Conservation (phyloP, 768 basidiomycete species). For the Cytidiella melzeri region DNA sequence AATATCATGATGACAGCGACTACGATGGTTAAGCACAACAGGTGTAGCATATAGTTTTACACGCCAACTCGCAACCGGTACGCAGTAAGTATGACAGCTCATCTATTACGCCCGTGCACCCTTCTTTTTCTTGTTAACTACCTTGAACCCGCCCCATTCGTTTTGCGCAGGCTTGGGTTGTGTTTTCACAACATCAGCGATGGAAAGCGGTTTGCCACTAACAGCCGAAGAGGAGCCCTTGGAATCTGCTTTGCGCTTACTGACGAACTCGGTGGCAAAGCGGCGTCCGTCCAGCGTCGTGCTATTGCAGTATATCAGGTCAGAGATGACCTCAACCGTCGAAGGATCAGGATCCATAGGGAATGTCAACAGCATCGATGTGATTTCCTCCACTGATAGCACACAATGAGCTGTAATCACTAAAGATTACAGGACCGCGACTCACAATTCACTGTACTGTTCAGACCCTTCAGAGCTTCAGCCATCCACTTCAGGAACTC, state of each 20-base stretch:
- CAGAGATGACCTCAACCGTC: constrained; percentile 88
- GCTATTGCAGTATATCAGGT: constrained; percentile 90
- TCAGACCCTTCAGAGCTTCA: constrained; percentile 75
- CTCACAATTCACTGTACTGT: constrained; percentile 52
- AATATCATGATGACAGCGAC: no score
- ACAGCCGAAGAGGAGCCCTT: constrained; percentile 33
- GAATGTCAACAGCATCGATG: constrained; percentile 92
- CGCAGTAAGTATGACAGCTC: not conserved
- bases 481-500: constrained; percentile 93
- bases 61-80: constrained; percentile 13
- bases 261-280: constrained; percentile 89
- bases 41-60: no score
- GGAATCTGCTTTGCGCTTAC: constrained; percentile 81
- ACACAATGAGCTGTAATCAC: not conserved
- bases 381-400: constrained; percentile 84
- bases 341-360: constrained; percentile 81
- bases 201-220: constrained; percentile 53
- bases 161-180: constrained; percentile 68
- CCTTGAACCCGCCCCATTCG: constrained; percentile 86
- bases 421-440: not conserved
- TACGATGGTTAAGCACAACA: no score
- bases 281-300: constrained; percentile 92
- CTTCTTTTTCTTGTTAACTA: constrained; percentile 95
- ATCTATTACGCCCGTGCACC: constrained; percentile 54
- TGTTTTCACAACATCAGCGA: constrained; percentile 88